phyloP scores from a whole-genome alignment of 176 grass and related monocot genomes.

The Lolium perenne region DNA sequence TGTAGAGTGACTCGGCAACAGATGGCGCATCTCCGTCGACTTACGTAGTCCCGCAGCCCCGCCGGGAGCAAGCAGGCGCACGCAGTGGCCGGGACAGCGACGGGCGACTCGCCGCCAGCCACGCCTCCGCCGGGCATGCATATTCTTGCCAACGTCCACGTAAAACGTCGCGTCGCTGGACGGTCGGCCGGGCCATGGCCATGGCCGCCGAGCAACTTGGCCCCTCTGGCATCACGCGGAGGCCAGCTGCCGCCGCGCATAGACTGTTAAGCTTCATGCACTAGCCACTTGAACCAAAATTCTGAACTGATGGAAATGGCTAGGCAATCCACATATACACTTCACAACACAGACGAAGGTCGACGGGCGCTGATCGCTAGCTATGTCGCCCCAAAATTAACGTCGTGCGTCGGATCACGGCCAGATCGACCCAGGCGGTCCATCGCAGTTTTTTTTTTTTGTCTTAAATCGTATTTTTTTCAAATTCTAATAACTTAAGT shows the following conservation, averaged over 20 bases:
- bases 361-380: neutral
- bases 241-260: neutral
- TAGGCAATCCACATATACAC: no score
- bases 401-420: no score
- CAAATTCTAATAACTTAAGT: no score
- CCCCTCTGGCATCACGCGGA: neutral
- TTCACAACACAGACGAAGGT: neutral
- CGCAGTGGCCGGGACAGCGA: conserved; percentile 4
- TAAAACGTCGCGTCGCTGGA: neutral
- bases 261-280: no score
- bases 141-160: neutral
- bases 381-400: neutral
- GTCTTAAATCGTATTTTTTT: no score
- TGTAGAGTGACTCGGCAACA: neutral
- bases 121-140: neutral
- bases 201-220: neutral
- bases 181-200: neutral
- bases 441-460: no score
- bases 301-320: no score
- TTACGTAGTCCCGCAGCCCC: neutral
- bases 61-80: conserved; percentile 5
- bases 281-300: no score
- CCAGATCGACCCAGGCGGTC: no score
- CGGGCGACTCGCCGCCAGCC: neutral
- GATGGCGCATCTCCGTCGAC: neutral